Percentiles rank a stretch among this genome's conserved stretches.
phyloP scores from a whole-genome alignment of 305 asterid genomes.

The Lippia alba region DNA sequence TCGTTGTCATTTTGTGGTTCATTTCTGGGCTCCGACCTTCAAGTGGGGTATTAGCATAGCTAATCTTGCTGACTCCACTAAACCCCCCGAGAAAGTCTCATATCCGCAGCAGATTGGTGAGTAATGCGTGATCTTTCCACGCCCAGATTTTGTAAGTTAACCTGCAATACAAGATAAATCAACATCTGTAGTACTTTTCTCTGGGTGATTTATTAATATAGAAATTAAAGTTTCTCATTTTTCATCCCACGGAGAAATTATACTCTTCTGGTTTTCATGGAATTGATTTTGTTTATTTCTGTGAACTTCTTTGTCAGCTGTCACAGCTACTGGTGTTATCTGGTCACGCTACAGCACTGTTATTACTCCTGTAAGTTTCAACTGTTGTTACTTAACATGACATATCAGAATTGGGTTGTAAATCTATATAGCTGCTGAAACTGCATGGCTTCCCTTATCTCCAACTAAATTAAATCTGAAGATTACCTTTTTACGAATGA shows the following conservation, averaged over 20 bases:
- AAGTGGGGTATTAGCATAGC: slow-evolving; percentile 90
- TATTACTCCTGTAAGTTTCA: slow-evolving; percentile 78
- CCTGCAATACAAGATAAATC: slow-evolving; percentile 4
- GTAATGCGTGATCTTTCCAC: slow-evolving; percentile 34
- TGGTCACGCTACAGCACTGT: slow-evolving; percentile 95
- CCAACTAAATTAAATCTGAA: not conserved
- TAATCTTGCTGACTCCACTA: slow-evolving; percentile 62
- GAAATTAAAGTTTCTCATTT: too few relatives aligned
- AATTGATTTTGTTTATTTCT: slow-evolving; percentile 25
- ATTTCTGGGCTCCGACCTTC: slow-evolving; percentile 86
- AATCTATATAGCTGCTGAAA: not conserved
- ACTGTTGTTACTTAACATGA: slow-evolving; percentile 10
- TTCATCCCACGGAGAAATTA: too few relatives aligned
- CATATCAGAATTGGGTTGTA: not conserved
- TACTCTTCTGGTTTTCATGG: slow-evolving; percentile 1
- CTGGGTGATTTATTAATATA: too few relatives aligned
- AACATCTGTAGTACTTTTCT: not conserved
- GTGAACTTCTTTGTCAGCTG: slow-evolving; percentile 50
- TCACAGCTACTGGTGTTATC: slow-evolving; percentile 82
- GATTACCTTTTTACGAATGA: slow-evolving; percentile 22
- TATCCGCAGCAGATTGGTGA: slow-evolving; percentile 74
- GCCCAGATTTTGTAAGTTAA: slow-evolving; percentile 1
- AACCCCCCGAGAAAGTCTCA: slow-evolving; percentile 79
- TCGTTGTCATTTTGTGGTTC: slow-evolving; percentile 44
- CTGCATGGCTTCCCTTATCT: slow-evolving; percentile 9